These are phyloP conservation scores for Salmacisia buchloeana DNA, from an alignment of 1,284 basidiomycete genomes.

Conservation along the genomic window DNA sequence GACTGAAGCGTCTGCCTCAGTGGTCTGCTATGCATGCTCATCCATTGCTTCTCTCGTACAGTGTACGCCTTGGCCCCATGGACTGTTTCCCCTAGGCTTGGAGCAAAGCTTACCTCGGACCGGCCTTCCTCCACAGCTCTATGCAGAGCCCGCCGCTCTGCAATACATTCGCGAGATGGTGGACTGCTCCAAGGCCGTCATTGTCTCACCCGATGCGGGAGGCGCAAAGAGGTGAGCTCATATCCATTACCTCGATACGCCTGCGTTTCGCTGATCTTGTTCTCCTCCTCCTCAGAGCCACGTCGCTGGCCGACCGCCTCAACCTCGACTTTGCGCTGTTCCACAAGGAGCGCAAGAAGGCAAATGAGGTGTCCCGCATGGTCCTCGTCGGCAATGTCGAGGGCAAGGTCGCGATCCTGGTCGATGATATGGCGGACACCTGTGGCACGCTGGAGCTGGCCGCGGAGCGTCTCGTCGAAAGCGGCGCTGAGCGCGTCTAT, in stretches of 20 bases:
- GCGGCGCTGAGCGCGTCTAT: conserved; percentile 77
- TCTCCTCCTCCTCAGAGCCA: conserved; percentile 62
- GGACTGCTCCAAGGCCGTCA: conserved; percentile 78
- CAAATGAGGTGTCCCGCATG: conserved; percentile 98
- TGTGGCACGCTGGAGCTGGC: conserved; percentile 95
- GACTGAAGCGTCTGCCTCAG: no score
- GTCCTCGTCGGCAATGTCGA: conserved; percentile 90
- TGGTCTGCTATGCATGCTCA: conserved; percentile 84
- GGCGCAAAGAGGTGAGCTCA: conserved; percentile 80
- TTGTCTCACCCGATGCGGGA: conserved; percentile 97
- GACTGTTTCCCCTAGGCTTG: background rate
- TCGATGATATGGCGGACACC: conserved; percentile 99
- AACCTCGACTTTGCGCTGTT: conserved; percentile 98
- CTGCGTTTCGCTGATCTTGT: no score
- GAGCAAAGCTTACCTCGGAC: background rate
- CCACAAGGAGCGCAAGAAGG: conserved; percentile 99
- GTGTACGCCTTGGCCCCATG: background rate
- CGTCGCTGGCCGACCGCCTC: conserved; percentile 91
- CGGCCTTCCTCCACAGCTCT: conserved; percentile 61
- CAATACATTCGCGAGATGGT: conserved; percentile 91
- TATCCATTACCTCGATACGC: background rate
- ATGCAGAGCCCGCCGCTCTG: conserved; percentile 93
- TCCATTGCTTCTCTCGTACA: conserved; percentile 63
- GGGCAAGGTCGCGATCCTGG: conserved; percentile 92
- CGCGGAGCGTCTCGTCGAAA: conserved; percentile 79